Conservation (phyloP, 2,329 filamentous ascomycete genomes). For the Phaeosphaeria sp. region DNA sequence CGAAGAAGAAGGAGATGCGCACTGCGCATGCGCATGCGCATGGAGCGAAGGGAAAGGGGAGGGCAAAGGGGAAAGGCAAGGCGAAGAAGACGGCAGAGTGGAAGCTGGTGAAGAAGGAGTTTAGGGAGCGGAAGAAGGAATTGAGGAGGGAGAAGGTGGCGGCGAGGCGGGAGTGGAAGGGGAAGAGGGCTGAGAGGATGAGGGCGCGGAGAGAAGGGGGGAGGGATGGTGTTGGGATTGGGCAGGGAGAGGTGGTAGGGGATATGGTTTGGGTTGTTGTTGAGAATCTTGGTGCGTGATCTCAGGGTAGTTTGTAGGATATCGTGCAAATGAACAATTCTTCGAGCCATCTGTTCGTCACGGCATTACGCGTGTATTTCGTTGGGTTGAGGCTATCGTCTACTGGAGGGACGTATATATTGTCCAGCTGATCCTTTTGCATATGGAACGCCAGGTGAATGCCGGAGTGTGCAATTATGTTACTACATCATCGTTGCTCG, state of each 20-base stretch:
- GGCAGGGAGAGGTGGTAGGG: constrained; percentile 6
- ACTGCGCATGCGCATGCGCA: constrained; percentile 5
- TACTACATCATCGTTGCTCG: no score
- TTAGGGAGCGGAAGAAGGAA: constrained; percentile 27
- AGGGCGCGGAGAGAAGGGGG: constrained; percentile 6
- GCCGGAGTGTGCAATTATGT: no score
- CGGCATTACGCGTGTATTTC: no score
- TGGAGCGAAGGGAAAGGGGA: background rate
- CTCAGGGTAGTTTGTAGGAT: no score
- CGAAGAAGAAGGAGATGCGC: constrained; percentile 28
- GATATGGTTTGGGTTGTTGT: constrained; percentile 40
- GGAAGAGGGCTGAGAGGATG: constrained; percentile 14
- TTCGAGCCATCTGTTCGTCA: no score
- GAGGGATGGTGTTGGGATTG: background rate
- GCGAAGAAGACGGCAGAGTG: constrained; percentile 27
- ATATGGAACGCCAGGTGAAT: no score
- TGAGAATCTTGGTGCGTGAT: constrained; percentile 26
- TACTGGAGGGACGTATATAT: no score
- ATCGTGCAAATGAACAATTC: no score
- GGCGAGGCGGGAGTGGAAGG: constrained; percentile 25
- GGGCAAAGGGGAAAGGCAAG: constrained; percentile 24
- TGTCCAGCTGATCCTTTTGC: no score
- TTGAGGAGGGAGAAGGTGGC: constrained; percentile 20
- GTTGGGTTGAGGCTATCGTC: no score
- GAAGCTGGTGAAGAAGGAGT: constrained; percentile 31